Percentiles rank a stretch among this genome's conserved stretches.
Conservation (phyloP, 2,329 filamentous ascomycete species). For the Scopulariopsis brevicaulis region DNA sequence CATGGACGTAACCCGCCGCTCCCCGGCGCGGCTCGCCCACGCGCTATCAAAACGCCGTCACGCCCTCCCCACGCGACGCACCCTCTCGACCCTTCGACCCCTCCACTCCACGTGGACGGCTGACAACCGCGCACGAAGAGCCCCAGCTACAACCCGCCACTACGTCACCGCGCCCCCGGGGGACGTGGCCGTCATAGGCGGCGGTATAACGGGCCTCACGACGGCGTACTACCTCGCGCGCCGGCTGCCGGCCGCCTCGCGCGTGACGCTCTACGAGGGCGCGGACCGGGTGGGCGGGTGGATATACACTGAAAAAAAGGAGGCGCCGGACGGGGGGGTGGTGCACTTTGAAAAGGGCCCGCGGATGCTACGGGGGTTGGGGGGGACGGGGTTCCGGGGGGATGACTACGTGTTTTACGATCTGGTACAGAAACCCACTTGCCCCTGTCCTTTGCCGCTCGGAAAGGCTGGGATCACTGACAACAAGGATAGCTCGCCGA, state of each 20-base stretch:
- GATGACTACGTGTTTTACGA: constrained; percentile 58
- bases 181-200: constrained; percentile 60
- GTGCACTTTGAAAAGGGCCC: constrained; percentile 71
- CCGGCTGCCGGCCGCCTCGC: constrained; percentile 48
- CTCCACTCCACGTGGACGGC: background rate
- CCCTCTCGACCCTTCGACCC: background rate
- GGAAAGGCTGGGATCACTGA: background rate
- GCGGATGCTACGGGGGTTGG: constrained; percentile 54
- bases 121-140: background rate
- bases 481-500: constrained; percentile 25
- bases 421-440: constrained; percentile 41
- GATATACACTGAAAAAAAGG: constrained; percentile 47
- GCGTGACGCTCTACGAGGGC: constrained; percentile 75
- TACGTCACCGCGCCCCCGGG: constrained; percentile 9
- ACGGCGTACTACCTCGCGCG: constrained; percentile 67
- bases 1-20: background rate
- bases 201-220: constrained; percentile 72
- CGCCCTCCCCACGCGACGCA: background rate
- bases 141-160: background rate
- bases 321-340: constrained; percentile 1
- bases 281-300: constrained; percentile 66
- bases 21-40: background rate
- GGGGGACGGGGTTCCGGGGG: constrained; percentile 26
- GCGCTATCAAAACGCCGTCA: background rate
- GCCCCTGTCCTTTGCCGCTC: background rate